Evolutionary conservation across 1,284 basidiomycete genomes (phyloP).

Genomic region (Veloporphyrellus conicus): DNA sequence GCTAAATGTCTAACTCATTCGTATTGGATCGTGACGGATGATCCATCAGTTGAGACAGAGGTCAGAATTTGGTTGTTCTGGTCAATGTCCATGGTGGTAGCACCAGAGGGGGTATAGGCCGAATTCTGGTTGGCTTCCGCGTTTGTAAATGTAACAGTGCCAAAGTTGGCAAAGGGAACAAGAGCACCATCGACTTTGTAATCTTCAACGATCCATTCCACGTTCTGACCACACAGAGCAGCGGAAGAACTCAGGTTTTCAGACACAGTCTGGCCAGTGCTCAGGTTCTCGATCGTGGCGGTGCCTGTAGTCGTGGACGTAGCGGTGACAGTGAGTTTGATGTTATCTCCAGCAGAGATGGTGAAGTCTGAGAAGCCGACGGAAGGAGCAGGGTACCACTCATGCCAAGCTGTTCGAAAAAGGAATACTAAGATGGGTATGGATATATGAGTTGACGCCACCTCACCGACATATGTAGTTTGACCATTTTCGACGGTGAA

Average conservation of each 20-base stretch:
- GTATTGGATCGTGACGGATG: not conserved
- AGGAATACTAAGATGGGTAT: too few species aligned
- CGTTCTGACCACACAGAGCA: conserved; percentile 19
- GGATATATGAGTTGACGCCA: too few species aligned
- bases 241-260: conserved; percentile 8
- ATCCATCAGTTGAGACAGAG: not conserved
- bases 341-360: conserved; percentile 14
- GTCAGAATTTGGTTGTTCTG: conserved; percentile 2
- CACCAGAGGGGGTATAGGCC: not conserved
- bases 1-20: not conserved
- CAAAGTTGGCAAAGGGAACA: not conserved
- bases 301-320: conserved; percentile 20
- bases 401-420: conserved; percentile 18
- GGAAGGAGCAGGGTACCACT: conserved; percentile 17
- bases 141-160: not conserved
- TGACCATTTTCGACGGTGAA: not conserved
- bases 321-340: conserved; percentile 16
- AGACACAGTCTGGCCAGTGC: conserved; percentile 7
- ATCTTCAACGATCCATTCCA: conserved; percentile 29
- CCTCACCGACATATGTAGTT: conserved; percentile 15
- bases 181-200: not conserved
- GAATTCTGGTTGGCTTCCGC: not conserved
- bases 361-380: conserved; percentile 18
- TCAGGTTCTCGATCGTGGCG: conserved; percentile 16
- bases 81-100: not conserved